These are phyloP conservation scores for Thuidium tamariscinum DNA, from an alignment of 225 moss, liverwort and hornwort genomes.

Conservation along the genomic window DNA sequence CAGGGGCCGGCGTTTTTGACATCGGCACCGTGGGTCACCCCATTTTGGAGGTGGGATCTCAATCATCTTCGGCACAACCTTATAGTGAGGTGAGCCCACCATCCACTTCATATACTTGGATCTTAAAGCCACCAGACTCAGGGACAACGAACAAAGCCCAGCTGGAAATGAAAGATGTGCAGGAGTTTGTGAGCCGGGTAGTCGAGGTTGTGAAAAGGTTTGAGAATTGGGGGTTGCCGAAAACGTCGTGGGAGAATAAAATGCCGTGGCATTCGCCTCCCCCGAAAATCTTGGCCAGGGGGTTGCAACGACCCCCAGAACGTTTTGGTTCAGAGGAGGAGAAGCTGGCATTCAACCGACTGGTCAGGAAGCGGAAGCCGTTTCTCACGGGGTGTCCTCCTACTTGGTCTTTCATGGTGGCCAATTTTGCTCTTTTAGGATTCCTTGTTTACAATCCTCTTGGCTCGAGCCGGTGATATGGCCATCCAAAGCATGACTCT, in stretches of 20 bases:
- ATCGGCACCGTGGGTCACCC: neutral
- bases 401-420: neutral
- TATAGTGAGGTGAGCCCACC: neutral
- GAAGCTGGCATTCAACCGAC: slow-evolving; percentile 35
- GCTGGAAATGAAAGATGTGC: slow-evolving; percentile 43
- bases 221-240: slow-evolving; percentile 43
- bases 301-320: neutral
- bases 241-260: slow-evolving; percentile 72
- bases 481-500: neutral
- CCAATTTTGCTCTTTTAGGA: neutral
- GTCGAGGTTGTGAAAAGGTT: slow-evolving; percentile 19
- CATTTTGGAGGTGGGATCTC: neutral
- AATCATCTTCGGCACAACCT: neutral
- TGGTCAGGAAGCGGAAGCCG: neutral
- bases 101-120: neutral
- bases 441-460: neutral
- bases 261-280: slow-evolving; percentile 90
- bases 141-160: neutral
- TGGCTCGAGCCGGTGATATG: neutral
- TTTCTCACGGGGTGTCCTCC: neutral
- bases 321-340: slow-evolving; percentile 55
- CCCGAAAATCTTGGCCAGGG: neutral
- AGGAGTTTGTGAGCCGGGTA: slow-evolving; percentile 25
- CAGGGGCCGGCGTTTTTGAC: neutral
- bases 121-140: neutral